Conservation (phyloP, 768 basidiomycete species). For the Agrocybe chaxingu region DNA sequence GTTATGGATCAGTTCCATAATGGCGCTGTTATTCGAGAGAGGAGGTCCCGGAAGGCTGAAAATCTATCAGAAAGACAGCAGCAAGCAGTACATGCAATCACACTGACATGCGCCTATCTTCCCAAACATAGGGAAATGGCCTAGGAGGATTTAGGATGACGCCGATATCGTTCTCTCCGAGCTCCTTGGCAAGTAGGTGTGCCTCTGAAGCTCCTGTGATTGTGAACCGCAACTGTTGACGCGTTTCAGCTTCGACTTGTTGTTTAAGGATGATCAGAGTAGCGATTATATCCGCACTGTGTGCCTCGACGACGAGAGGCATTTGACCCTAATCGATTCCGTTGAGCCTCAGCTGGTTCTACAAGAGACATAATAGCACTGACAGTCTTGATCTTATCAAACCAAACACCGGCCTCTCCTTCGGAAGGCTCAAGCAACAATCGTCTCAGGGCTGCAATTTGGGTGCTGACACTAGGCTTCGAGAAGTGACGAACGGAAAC, state of each 20-base stretch:
- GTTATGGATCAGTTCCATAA: slow-evolving; percentile 59
- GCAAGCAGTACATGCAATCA: neutral
- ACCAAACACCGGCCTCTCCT: slow-evolving; percentile 39
- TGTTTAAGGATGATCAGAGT: slow-evolving; percentile 67
- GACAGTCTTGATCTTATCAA: slow-evolving; percentile 44
- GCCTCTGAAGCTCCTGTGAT: slow-evolving; percentile 68
- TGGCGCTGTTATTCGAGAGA: slow-evolving; percentile 48
- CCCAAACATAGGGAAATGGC: slow-evolving; percentile 75
- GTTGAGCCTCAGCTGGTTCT: neutral
- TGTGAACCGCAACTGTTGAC: slow-evolving; percentile 48
- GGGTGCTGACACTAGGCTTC: slow-evolving; percentile 69
- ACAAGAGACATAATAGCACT: slow-evolving; percentile 5
- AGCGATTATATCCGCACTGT: slow-evolving; percentile 82
- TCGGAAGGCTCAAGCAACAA: slow-evolving; percentile 48
- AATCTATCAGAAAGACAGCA: neutral
- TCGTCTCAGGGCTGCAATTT: slow-evolving; percentile 69
- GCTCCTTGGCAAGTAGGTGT: slow-evolving; percentile 65
- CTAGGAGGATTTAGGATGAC: slow-evolving; percentile 52
- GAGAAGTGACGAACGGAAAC: slow-evolving; percentile 52
- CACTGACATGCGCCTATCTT: slow-evolving; percentile 59
- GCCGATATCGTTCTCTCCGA: slow-evolving; percentile 47
- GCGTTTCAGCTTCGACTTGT: slow-evolving; percentile 49
- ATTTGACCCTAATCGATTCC: slow-evolving; percentile 49
- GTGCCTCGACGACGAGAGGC: slow-evolving; percentile 70
- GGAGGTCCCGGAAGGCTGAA: slow-evolving; percentile 68